Evolutionary conservation across 441 rosid genomes (phyloP).

Genomic region (Euphorbia celastroides): DNA sequence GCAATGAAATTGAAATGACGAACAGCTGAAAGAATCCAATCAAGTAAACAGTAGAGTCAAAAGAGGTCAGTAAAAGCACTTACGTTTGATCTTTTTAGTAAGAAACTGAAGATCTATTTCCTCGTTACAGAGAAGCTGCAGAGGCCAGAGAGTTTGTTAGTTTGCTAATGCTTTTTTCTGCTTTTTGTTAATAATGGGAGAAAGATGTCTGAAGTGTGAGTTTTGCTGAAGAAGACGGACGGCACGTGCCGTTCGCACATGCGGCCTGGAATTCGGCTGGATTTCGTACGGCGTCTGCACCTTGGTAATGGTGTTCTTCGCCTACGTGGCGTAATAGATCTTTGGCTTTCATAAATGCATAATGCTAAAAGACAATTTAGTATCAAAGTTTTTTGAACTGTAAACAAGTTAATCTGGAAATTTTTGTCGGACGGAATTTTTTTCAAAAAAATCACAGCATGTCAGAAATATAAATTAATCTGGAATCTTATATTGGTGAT

Average conservation of each 20-base stretch:
- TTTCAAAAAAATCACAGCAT: too few species aligned
- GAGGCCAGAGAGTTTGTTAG: not conserved
- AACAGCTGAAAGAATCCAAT: not conserved
- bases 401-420: too few species aligned
- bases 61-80: conserved; percentile 1
- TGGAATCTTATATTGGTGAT: too few species aligned
- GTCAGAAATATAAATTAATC: too few species aligned
- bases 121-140: not conserved
- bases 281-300: not conserved
- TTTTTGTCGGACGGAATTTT: too few species aligned
- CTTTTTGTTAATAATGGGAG: not conserved
- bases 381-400: too few species aligned
- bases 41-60: not conserved
- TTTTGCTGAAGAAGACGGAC: conserved; percentile 7
- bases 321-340: conserved; percentile 3
- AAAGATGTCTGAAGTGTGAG: conserved; percentile 6
- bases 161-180: not conserved
- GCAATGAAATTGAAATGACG: not conserved
- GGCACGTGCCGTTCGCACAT: conserved; percentile 22
- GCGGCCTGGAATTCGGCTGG: not conserved
- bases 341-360: too few species aligned
- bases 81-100: conserved; percentile 3
- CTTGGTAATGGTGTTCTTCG: not conserved
- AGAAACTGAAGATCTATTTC: conserved; percentile 10
- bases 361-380: too few species aligned